Evolutionary conservation across 768 basidiomycete genomes (phyloP), one percentile per base, ranked within the genome.

Genomic region (Boletellus ananas): DNA sequence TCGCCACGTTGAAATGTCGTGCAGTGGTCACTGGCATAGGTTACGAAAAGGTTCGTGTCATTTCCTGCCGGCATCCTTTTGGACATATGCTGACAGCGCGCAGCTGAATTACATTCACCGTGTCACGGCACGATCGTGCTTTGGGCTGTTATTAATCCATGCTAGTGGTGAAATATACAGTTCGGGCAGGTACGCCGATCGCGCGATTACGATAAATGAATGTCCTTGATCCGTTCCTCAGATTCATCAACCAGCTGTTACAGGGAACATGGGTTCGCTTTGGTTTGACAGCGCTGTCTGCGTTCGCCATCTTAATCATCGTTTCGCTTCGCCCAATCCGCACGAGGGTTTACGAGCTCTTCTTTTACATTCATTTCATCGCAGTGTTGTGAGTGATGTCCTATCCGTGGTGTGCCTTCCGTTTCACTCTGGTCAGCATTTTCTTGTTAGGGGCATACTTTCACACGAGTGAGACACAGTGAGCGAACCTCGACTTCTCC

Each of bases 311-410:
- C n/a, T 51, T 82, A 3, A 64, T 61, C 18, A 36, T 81, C 14
- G 49, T 79, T n/a, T 77, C 80, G 6, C 48, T 83, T 10, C 75
- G 78, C 11, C 74, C 72, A 2, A 56, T 84, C 18, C 75, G 82
- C 9, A 60, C 68, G 3, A 66, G 59, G 6, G 61, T 56, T 1
- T 84, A 82, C 47, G 81, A 84, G 56, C 4, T 75, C 4, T 85
- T 85, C 68, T 66, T 79, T 31, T 59, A 74, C 23, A 35, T 65
- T 0, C 83, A 85, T 58, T 72, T 78, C 45, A 8, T 74, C 4
- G 54, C 73, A 20, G 70, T 74, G 10, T 43, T 72, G 76, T 78
- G 51, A 60, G 76, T 50, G 14, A 16, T n/a, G 14, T 34, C 18
- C 8, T 3, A 3, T 2, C 11, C 0, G 25, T 11, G 0, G 2